A percentile compares a stretch with the other conserved stretches of the same genome.
phyloP scores from a whole-genome alignment of 495 filamentous ascomycete species.

The Aspergillus asperescens region DNA sequence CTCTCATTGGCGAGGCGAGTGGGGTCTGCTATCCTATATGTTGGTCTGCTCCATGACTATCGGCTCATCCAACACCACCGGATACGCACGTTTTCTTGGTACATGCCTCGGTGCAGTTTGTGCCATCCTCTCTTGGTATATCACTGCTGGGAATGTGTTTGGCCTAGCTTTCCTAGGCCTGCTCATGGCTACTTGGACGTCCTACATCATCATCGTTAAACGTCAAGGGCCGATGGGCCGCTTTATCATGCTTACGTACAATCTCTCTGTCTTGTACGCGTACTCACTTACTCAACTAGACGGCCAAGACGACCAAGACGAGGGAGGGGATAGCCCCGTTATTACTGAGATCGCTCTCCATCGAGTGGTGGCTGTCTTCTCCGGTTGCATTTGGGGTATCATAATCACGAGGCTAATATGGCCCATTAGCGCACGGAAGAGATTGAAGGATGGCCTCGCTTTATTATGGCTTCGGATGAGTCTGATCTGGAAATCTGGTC shows the following conservation, averaged over 20 bases:
- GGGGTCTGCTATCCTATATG: constrained; percentile 97
- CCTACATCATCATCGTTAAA: constrained; percentile 80
- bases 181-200: constrained; percentile 72
- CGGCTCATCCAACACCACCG: constrained; percentile 89
- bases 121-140: constrained; percentile 70
- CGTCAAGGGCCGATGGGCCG: constrained; percentile 86
- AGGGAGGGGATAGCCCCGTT: constrained; percentile 77
- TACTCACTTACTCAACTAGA: constrained; percentile 80
- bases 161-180: constrained; percentile 73
- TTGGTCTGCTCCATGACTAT: constrained; percentile 97
- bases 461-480: constrained; percentile 89
- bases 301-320: constrained; percentile 63
- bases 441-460: constrained; percentile 80
- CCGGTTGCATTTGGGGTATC: constrained; percentile 86
- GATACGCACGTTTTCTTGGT: constrained; percentile 78
- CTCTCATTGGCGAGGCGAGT: constrained; percentile 88
- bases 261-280: constrained; percentile 90
- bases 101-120: constrained; percentile 75
- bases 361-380: constrained; percentile 79
- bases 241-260: constrained; percentile 92
- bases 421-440: constrained; percentile 82
- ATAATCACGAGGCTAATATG: constrained; percentile 85
- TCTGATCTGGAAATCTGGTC: constrained; percentile 96
- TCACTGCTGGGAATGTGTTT: constrained; percentile 64
- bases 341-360: constrained; percentile 89